Percentiles rank a stretch among this genome's conserved stretches.
These are phyloP conservation scores for Nicotiana knightiana DNA, from an alignment of 257 asterid species.

Conservation along the genomic window DNA sequence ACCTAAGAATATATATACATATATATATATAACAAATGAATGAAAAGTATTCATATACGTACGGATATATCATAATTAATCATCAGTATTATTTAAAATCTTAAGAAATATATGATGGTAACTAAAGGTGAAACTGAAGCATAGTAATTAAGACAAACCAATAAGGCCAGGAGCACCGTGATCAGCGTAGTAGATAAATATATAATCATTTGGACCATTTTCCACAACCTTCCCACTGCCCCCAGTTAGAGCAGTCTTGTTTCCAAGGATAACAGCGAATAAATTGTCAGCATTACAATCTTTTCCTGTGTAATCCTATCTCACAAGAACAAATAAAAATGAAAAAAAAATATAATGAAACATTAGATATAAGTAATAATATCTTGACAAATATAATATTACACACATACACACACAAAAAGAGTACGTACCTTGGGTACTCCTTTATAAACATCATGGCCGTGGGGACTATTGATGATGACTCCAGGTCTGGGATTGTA, in stretches of 20 bases:
- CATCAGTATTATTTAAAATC: neutral
- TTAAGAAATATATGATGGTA: neutral
- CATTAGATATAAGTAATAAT: neutral
- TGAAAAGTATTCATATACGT: too few species aligned
- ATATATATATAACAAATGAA: too few species aligned
- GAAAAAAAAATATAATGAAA: neutral
- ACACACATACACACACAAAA: neutral
- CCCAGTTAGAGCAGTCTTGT: constrained; percentile 66
- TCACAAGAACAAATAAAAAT: constrained; percentile 15
- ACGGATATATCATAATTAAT: neutral
- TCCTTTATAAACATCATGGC: constrained; percentile 73
- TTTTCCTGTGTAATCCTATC: constrained; percentile 74
- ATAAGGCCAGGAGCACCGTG: constrained; percentile 91
- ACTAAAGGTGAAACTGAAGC: neutral
- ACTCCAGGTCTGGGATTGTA: constrained; percentile 85
- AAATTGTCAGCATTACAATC: constrained; percentile 65
- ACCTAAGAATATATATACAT: constrained; percentile 35
- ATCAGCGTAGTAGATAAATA: constrained; percentile 73
- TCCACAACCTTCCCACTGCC: constrained; percentile 90
- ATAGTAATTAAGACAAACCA: constrained; percentile 34
- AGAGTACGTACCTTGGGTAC: constrained; percentile 66
- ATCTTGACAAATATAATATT: neutral
- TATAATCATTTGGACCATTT: constrained; percentile 81
- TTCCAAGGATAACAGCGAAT: constrained; percentile 64
- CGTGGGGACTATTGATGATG: constrained; percentile 73